Evolutionary conservation across 2,329 filamentous ascomycete species (phyloP).

Genomic region (Dothidotthia symphoricarpi): DNA sequence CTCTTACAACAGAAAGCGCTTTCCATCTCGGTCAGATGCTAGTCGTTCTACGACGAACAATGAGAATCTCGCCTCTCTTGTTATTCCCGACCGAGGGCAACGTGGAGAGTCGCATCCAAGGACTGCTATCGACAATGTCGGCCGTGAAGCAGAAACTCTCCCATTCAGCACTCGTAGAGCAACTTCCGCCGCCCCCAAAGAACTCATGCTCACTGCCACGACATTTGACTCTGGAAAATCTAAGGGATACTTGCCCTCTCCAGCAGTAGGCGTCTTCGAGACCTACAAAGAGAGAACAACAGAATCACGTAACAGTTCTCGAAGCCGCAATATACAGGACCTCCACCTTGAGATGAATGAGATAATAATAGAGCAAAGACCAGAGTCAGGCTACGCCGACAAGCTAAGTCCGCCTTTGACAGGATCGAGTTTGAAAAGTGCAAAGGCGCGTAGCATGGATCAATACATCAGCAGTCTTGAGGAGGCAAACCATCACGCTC

Average conservation of each 20-base stretch:
- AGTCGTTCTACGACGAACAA: constrained; percentile 34
- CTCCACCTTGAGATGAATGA: constrained; percentile 54
- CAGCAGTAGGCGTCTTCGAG: constrained; percentile 62
- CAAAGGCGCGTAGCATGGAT: constrained; percentile 67
- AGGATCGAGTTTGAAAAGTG: constrained; percentile 54
- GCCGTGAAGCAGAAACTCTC: constrained; percentile 43
- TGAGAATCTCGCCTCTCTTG: constrained; percentile 34
- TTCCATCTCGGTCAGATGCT: constrained; percentile 50
- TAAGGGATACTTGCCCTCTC: constrained; percentile 59
- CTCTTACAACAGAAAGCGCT: constrained; percentile 65
- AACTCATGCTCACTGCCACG: constrained; percentile 42
- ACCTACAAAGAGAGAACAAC: constrained; percentile 62
- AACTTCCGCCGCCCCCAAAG: constrained; percentile 57
- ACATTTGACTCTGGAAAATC: constrained; percentile 34
- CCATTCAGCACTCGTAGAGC: constrained; percentile 37
- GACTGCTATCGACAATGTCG: constrained; percentile 41
- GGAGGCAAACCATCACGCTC: constrained; percentile 63
- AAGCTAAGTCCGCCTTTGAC: constrained; percentile 49
- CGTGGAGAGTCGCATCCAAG: constrained; percentile 31
- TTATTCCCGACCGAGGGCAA: constrained; percentile 38
- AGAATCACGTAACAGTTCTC: constrained; percentile 66
- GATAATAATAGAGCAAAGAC: constrained; percentile 37
- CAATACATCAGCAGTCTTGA: constrained; percentile 87
- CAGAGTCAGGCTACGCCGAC: constrained; percentile 49
- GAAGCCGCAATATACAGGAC: constrained; percentile 74